Percentiles rank a stretch among this genome's conserved stretches.
Conservation (phyloP, 768 basidiomycete species). For the Atractiella rhizophila region DNA sequence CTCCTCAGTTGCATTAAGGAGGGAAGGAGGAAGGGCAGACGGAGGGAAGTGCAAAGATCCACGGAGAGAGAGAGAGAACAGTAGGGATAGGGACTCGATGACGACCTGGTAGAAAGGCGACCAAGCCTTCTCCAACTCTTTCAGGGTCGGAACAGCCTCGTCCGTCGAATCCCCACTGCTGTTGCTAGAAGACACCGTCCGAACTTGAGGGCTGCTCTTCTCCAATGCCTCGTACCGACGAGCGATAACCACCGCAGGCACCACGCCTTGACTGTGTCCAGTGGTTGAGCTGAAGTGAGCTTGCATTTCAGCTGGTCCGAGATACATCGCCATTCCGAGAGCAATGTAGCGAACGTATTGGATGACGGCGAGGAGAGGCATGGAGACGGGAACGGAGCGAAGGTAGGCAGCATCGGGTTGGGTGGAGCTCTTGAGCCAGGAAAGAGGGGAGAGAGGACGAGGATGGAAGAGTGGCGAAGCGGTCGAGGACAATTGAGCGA, state of each 20-base stretch:
- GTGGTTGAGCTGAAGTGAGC: constrained; percentile 57
- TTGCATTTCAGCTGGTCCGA: constrained; percentile 33
- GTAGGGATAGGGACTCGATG: constrained; percentile 62
- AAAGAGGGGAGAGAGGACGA: constrained; percentile 51
- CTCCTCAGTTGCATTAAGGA: constrained; percentile 76
- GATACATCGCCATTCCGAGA: constrained; percentile 30
- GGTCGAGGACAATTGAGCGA: constrained; percentile 27
- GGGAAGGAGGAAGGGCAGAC: constrained; percentile 59
- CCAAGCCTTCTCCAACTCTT: too few species aligned
- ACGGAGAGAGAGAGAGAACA: constrained; percentile 77
- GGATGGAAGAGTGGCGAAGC: constrained; percentile 34
- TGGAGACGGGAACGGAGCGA: constrained; percentile 74
- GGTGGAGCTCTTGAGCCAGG: constrained; percentile 56
- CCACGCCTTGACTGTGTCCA: constrained; percentile 90
- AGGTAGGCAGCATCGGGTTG: constrained; percentile 65
- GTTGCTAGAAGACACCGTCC: constrained; percentile 1
- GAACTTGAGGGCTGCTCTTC: background rate
- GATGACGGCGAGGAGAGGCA: constrained; percentile 86
- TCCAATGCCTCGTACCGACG: constrained; percentile 39
- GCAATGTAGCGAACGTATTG: constrained; percentile 82
- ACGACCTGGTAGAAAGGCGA: constrained; percentile 51
- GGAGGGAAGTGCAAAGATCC: constrained; percentile 88
- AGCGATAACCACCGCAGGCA: constrained; percentile 72
- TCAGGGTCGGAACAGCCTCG: too few species aligned
- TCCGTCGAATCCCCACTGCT: too few species aligned